Percentiles rank a stretch among this genome's conserved stretches.
Evolutionary conservation across 179 eudicot genomes (phyloP).

Genomic region (Silene coronaria): DNA sequence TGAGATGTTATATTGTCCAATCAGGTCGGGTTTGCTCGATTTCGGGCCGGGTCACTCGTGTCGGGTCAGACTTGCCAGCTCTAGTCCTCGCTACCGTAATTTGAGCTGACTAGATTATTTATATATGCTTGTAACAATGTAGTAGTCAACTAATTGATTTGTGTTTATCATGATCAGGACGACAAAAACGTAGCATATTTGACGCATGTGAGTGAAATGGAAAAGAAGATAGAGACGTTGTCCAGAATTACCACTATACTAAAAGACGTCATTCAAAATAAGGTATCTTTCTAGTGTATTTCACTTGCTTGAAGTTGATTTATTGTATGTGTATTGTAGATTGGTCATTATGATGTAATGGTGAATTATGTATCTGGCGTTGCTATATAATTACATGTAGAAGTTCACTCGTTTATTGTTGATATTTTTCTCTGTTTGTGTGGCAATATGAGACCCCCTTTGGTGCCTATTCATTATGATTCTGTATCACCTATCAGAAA

Average conservation of each 20-base stretch:
- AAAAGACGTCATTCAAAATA: slow-evolving; percentile 93
- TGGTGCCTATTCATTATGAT: neutral
- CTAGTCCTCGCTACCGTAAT: neutral
- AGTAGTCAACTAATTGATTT: neutral
- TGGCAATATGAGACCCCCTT: neutral
- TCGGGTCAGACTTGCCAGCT: no score
- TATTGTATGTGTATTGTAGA: neutral
- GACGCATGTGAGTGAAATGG: slow-evolving; percentile 95
- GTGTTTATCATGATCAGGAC: slow-evolving; percentile 46
- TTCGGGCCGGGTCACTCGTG: no score
- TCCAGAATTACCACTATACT: slow-evolving; percentile 81
- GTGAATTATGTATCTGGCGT: neutral
- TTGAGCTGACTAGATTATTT: neutral
- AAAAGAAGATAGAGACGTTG: slow-evolving; percentile 93
- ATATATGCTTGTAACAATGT: neutral
- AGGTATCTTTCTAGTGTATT: slow-evolving; percentile 39
- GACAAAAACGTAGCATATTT: slow-evolving; percentile 93
- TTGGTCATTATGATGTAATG: neutral
- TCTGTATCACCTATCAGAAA: neutral
- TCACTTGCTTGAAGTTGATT: neutral
- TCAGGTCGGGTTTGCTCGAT: no score
- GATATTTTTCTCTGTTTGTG: neutral
- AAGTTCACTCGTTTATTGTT: neutral
- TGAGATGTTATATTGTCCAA: no score
- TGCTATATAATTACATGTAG: neutral